Evolutionary conservation across 2,329 filamentous ascomycete species (phyloP), one percentile per base, ranked within the genome.

Genomic region (Pestalotiopsis sp.): DNA sequence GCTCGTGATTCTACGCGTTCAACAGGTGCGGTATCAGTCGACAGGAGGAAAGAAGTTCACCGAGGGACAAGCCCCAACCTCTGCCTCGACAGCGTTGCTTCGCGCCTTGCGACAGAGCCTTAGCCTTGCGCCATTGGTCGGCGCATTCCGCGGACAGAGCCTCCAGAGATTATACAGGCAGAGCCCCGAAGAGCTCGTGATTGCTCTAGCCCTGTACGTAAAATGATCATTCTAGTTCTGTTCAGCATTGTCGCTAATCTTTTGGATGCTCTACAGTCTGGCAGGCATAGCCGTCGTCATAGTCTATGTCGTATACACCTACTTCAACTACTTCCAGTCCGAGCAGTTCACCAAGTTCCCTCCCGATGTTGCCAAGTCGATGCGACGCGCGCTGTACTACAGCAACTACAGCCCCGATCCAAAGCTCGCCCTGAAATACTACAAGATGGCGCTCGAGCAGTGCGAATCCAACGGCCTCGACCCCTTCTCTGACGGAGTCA

Each of bases 311-410:
- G 71, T 79, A 45, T 80, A 79, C 69, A 77, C 84, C 63, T 89
- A 88, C 79, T 85, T 87, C 70, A 81, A 81, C 72, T 87, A 87
- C 72, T 89, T 89, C 77, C 85, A 89, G 74, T 83, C 85, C 66
- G 76, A 80, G 36, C 83, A 88, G 68, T 87, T 89, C 74, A 88
- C 86, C 65, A 83, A 81, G 69, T 89, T 86, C 77, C 93, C 93
- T 2, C 88, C 92, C 57, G 85, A 90, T 1, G 90, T 95, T 41
- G 92, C 92, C 11, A 91, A 92, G 75, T 90, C 93, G 70, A 85
- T 99, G 61, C 93, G 96, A 40, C 89, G 91, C 73, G 96, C 94
- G 0, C 83, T 98, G 31, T 98, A 95, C 82, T 97, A 93, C 80
- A 93, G 91, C 72, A 95, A 96, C 75, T 88, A 92, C 72, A 85